These are phyloP conservation scores for Aspergillus chevalieri DNA, from an alignment of 2,329 filamentous ascomycete species.

Conservation along the genomic window DNA sequence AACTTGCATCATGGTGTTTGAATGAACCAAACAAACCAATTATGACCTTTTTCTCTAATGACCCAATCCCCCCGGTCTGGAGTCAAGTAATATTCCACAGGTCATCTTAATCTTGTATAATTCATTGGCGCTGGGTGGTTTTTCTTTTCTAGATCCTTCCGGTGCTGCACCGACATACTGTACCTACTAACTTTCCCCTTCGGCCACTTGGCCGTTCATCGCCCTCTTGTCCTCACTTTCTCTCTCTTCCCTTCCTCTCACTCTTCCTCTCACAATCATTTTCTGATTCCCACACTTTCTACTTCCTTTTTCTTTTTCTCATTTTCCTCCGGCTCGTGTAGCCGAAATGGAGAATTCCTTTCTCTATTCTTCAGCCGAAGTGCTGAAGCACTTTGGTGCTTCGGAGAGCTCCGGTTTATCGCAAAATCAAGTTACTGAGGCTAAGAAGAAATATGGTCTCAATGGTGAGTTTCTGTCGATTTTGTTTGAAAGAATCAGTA, in stretches of 20 bases:
- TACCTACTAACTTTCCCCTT: slow-evolving; percentile 8
- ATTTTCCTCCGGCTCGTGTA: slow-evolving; percentile 5
- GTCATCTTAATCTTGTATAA: too few species aligned
- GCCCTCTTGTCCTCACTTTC: slow-evolving; percentile 20
- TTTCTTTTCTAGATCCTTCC: slow-evolving; percentile 18
- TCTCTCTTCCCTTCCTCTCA: slow-evolving; percentile 6
- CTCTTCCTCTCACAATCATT: slow-evolving; percentile 4
- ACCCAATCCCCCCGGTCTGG: background rate
- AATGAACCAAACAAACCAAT: too few species aligned
- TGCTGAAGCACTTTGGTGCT: slow-evolving; percentile 49
- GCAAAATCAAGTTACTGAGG: slow-evolving; percentile 41
- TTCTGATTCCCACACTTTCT: slow-evolving; percentile 10
- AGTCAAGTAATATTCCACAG: too few species aligned
- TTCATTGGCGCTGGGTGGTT: background rate
- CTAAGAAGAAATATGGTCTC: slow-evolving; percentile 46
- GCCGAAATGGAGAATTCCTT: slow-evolving; percentile 50
- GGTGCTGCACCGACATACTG: slow-evolving; percentile 1
- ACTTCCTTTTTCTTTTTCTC: slow-evolving; percentile 11
- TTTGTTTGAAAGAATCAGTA: too few species aligned
- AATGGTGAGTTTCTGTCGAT: slow-evolving; percentile 43
- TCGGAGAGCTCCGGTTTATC: slow-evolving; percentile 47
- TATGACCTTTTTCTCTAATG: background rate
- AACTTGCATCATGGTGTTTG: too few species aligned
- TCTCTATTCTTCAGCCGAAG: slow-evolving; percentile 43
- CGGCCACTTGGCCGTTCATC: slow-evolving; percentile 19